phyloP scores from a whole-genome alignment of 2,329 filamentous ascomycete species.

The Nannizziopsis arthrosporioides region DNA sequence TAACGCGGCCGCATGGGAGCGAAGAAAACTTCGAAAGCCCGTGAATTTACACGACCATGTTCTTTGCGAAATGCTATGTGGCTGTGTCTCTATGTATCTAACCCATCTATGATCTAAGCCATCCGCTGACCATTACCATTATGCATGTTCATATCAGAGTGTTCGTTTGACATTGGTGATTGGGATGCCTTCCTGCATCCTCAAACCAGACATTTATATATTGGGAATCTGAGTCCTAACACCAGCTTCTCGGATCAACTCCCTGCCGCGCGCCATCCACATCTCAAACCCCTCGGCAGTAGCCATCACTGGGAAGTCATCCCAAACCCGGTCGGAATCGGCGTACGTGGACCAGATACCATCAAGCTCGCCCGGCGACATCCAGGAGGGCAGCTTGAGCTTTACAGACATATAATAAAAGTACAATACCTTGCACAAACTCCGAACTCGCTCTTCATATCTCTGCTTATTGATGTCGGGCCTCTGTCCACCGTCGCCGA shows the following conservation, averaged over 20 bases:
- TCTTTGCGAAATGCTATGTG: no score
- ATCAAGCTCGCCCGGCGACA: conserved; percentile 26
- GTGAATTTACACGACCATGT: no score
- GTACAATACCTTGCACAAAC: conserved; percentile 36
- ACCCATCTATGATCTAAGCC: no score
- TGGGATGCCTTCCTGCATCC: not conserved
- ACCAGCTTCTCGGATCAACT: conserved; percentile 29
- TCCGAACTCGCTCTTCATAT: conserved; percentile 31
- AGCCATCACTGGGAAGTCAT: conserved; percentile 33
- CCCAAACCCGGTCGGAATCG: conserved; percentile 32
- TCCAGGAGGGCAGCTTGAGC: conserved; percentile 34
- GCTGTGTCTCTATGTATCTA: no score
- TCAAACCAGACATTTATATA: not conserved
- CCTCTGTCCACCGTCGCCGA: conserved; percentile 31
- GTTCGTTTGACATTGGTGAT: no score
- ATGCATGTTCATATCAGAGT: no score
- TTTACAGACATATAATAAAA: conserved; percentile 37
- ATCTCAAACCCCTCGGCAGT: conserved; percentile 29
- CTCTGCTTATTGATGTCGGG: conserved; percentile 26
- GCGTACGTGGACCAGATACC: conserved; percentile 34
- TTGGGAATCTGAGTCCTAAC: conserved; percentile 13
- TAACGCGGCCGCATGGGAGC: no score
- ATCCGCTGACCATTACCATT: no score
- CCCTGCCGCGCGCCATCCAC: conserved; percentile 32
- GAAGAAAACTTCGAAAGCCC: no score